These are phyloP conservation scores for Hansenula sp. DNA, from an alignment of 1,139 yeast species.

Conservation along the genomic window DNA sequence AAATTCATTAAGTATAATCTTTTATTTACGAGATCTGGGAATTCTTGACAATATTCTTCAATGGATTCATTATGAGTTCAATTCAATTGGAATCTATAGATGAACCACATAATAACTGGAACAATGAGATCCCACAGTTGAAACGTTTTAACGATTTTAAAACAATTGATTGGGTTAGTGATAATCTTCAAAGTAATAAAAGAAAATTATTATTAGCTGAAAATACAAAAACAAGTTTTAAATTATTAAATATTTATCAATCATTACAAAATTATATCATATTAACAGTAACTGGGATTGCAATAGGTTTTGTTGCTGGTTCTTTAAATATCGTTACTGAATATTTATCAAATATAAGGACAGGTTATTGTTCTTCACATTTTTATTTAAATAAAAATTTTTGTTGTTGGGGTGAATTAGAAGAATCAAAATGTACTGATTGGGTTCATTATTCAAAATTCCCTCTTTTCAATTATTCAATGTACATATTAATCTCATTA, in stretches of 20 bases:
- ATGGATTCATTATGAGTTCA: neutral
- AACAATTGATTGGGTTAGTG: constrained; percentile 86
- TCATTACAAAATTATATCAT: constrained; percentile 61
- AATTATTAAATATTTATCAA: constrained; percentile 7
- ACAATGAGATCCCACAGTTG: neutral
- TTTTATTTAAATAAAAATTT: constrained; percentile 70
- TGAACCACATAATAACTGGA: neutral
- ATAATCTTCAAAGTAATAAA: constrained; percentile 29
- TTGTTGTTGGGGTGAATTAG: constrained; percentile 70
- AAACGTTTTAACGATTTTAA: constrained; percentile 48
- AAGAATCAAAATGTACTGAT: constrained; percentile 37
- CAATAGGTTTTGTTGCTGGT: constrained; percentile 82
- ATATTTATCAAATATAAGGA: constrained; percentile 73
- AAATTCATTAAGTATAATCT: too few species aligned
- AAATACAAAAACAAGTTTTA: constrained; percentile 3
- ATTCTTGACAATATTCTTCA: too few species aligned
- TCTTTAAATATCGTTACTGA: constrained; percentile 76
- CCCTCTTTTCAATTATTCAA: constrained; percentile 44
- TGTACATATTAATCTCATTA: constrained; percentile 58
- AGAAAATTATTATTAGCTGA: constrained; percentile 6
- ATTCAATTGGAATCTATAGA: neutral
- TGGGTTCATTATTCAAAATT: constrained; percentile 56
- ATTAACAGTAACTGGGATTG: constrained; percentile 66
- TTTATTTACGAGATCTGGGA: too few species aligned
- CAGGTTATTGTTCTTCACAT: constrained; percentile 70